Conservation (phyloP, 2,329 filamentous ascomycete species). For the Microdochium trichocladiopsis region DNA sequence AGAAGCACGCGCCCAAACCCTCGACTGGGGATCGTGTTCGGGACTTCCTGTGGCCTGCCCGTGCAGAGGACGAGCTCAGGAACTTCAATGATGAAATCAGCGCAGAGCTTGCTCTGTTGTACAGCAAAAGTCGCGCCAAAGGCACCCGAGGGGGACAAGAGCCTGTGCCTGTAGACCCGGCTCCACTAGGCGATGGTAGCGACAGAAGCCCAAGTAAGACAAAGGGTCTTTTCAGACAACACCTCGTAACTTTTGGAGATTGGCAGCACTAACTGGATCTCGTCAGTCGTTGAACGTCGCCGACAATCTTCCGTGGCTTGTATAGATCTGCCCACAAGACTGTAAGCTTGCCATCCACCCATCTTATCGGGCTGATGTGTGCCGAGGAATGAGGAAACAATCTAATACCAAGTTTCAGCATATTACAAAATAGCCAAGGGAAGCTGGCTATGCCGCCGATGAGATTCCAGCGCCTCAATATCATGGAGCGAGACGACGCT, state of each 20-base stretch:
- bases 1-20: not conserved
- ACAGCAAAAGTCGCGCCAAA: not conserved
- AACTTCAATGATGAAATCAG: not conserved
- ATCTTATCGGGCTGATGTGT: no score
- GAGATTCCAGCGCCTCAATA: not conserved
- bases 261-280: not conserved
- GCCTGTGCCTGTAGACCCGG: not conserved
- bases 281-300: not conserved
- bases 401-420: not conserved
- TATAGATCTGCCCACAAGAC: not conserved
- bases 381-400: not conserved
- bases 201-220: not conserved
- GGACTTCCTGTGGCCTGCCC: not conserved
- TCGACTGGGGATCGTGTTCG: not conserved
- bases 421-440: not conserved
- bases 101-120: not conserved
- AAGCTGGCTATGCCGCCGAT: not conserved
- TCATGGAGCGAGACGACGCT: not conserved
- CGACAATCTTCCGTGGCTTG: not conserved
- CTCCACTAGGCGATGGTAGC: not conserved
- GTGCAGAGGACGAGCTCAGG: not conserved
- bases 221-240: no score
- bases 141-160: not conserved
- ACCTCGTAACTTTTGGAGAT: not conserved
- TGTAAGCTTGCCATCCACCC: not conserved